A percentile compares a stretch with the other conserved stretches of the same genome.
Conservation (phyloP, 2,329 filamentous ascomycete genomes). For the Ceratocystis alfenasii region DNA sequence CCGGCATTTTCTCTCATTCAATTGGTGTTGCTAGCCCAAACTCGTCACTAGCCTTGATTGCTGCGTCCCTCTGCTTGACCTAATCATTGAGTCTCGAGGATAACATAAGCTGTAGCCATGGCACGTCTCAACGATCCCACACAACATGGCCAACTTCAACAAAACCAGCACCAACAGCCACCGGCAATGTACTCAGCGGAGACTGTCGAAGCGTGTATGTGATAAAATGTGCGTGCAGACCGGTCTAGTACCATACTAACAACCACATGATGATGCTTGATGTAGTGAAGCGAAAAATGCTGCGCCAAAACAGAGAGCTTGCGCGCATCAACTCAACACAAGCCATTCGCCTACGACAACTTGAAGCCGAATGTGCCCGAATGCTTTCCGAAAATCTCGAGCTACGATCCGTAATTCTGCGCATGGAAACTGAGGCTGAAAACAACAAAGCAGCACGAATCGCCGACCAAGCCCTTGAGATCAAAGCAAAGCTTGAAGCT, state of each 20-base stretch:
- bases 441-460: constrained; percentile 47
- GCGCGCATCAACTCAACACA: constrained; percentile 67
- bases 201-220: constrained; percentile 59
- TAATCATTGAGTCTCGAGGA: background rate
- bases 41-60: background rate
- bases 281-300: constrained; percentile 63
- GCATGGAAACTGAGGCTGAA: constrained; percentile 55
- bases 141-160: constrained; percentile 33
- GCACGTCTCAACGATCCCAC: constrained; percentile 69
- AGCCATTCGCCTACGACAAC: constrained; percentile 60
- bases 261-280: constrained; percentile 20
- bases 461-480: constrained; percentile 53
- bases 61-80: background rate
- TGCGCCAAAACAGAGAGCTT: constrained; percentile 75
- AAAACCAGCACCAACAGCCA: background rate
- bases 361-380: constrained; percentile 64
- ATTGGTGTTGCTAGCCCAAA: background rate
- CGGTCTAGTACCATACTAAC: background rate
- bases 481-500: constrained; percentile 58
- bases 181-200: constrained; percentile 33
- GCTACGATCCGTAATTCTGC: constrained; percentile 57
- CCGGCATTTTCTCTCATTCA: background rate
- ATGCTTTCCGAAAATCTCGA: constrained; percentile 69
- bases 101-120: constrained; percentile 42
- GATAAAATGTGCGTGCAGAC: background rate